phyloP scores from a whole-genome alignment of 1,284 basidiomycete species.

The Dichomitus squalens region DNA sequence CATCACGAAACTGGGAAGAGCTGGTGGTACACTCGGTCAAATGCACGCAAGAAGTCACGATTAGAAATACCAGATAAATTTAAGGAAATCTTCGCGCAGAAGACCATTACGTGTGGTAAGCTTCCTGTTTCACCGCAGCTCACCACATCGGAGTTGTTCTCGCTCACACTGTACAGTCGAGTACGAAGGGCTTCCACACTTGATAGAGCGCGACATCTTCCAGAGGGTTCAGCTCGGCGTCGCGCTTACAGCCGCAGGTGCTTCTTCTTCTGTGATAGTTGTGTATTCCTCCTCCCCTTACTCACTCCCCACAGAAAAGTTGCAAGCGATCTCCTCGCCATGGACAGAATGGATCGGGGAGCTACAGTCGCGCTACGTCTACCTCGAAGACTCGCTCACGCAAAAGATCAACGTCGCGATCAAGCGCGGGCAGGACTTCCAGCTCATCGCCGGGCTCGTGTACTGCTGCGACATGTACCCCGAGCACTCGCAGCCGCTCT shows the following conservation, averaged over 20 bases:
- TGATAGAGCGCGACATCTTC: constrained; percentile 70
- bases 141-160: background rate
- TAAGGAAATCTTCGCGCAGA: constrained; percentile 52
- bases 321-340: constrained; percentile 68
- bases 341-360: constrained; percentile 58
- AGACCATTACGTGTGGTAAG: constrained; percentile 66
- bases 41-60: constrained; percentile 42
- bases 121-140: background rate
- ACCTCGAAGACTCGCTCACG: constrained; percentile 53
- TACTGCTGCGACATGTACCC: constrained; percentile 61
- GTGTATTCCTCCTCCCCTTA: background rate
- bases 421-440: constrained; percentile 69
- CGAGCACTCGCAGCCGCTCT: constrained; percentile 50
- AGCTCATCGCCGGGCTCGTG: constrained; percentile 64
- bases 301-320: constrained; percentile 55
- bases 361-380: constrained; percentile 54
- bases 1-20: constrained; percentile 55
- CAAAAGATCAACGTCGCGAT: constrained; percentile 58
- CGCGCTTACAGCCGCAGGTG: constrained; percentile 67
- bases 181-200: constrained; percentile 50
- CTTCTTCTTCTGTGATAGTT: constrained; percentile 7
- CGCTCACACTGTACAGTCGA: constrained; percentile 46
- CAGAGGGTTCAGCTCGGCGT: constrained; percentile 78
- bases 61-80: constrained; percentile 51
- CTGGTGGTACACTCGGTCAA: constrained; percentile 59